phyloP scores from a whole-genome alignment of 139 green algal species.

The Axilococcus clingmanii region DNA sequence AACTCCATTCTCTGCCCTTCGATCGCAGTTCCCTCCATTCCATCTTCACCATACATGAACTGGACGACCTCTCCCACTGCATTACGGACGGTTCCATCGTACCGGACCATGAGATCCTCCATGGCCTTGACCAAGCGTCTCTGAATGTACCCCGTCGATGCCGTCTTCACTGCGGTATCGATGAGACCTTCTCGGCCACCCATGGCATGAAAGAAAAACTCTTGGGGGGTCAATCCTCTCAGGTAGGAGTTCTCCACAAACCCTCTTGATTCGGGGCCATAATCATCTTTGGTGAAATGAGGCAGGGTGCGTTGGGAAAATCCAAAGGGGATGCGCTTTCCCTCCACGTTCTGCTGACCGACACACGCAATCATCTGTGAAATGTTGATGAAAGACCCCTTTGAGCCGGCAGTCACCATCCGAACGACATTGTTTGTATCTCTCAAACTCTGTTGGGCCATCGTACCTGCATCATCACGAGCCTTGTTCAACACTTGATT shows the following conservation, averaged over 20 bases:
- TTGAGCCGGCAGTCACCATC: conserved; percentile 93
- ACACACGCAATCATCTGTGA: conserved; percentile 99
- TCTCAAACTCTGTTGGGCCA: conserved; percentile 60
- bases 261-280: conserved; percentile 86
- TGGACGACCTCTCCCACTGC: conserved; percentile 80
- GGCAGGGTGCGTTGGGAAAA: conserved; percentile 87
- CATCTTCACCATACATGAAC: conserved; percentile 99
- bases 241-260: conserved; percentile 99
- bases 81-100: conserved; percentile 94
- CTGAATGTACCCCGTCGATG: conserved; percentile 78
- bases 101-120: conserved; percentile 94
- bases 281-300: conserved; percentile 96
- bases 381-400: conserved; percentile 99
- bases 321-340: conserved; percentile 96
- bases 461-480: conserved; percentile 86
- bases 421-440: conserved; percentile 97
- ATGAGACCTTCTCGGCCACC: conserved; percentile 97
- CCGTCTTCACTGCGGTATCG: conserved; percentile 98
- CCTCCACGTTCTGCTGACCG: conserved; percentile 99
- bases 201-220: conserved; percentile 99
- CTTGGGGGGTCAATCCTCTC: conserved; percentile 86
- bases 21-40: conserved; percentile 92
- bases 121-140: conserved; percentile 96
- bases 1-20: conserved; percentile 83
- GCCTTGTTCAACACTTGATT: conserved; percentile 90